These are phyloP conservation scores for Xylariales sp. DNA, from an alignment of 2,329 filamentous ascomycete species.

Conservation along the genomic window DNA sequence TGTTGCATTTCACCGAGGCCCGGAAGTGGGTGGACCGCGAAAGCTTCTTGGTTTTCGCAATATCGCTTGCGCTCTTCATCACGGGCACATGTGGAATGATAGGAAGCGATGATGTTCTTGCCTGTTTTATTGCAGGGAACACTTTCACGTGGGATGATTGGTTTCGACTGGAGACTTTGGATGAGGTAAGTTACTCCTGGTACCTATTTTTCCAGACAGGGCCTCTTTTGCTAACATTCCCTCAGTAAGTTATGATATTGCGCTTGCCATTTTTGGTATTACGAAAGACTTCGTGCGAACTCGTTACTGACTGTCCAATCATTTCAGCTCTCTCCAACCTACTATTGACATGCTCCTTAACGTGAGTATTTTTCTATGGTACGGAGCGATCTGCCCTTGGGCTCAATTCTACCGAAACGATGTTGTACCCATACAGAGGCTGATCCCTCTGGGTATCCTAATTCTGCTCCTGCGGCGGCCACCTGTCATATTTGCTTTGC, in stretches of 20 bases:
- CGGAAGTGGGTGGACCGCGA: conserved; percentile 79
- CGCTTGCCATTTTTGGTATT: background rate
- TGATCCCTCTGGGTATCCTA: conserved; percentile 69
- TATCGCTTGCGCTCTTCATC: conserved; percentile 81
- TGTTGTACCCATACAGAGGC: conserved; percentile 68
- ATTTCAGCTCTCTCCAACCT: conserved; percentile 68
- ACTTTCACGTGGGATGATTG: conserved; percentile 91
- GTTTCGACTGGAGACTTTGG: conserved; percentile 84
- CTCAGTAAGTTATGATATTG: background rate
- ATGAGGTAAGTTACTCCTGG: conserved; percentile 50
- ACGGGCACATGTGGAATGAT: conserved; percentile 83
- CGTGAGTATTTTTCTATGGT: conserved; percentile 85
- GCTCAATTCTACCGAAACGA: conserved; percentile 58
- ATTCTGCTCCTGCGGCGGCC: conserved; percentile 74
- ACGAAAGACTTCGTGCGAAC: too few relatives aligned
- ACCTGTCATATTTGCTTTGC: conserved; percentile 70
- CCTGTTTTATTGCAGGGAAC: conserved; percentile 90
- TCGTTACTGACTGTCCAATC: background rate
- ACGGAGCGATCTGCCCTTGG: conserved; percentile 84
- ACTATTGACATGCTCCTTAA: conserved; percentile 95
- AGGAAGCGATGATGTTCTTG: conserved; percentile 83
- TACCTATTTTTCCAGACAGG: background rate
- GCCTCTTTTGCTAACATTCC: background rate
- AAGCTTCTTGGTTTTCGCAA: conserved; percentile 82
- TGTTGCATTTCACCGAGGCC: conserved; percentile 81